A percentile compares a stretch with the other conserved stretches of the same genome.
Conservation (phyloP, 208 protist genomes). For the Entamoeba dispar region DNA sequence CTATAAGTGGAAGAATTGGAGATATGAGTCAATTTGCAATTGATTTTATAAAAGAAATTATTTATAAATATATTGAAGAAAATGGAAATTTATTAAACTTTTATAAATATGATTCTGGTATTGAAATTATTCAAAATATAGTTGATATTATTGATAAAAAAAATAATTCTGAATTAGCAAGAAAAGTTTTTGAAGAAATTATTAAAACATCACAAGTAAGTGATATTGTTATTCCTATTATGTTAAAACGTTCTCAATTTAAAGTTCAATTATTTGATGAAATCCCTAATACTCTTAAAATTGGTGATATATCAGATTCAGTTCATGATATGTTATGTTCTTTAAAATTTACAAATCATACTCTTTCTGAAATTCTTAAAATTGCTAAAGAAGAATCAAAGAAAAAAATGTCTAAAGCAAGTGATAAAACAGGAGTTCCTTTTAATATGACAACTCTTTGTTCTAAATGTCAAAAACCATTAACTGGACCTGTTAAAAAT, state of each 20-base stretch:
- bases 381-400: neutral
- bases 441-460: neutral
- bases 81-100: neutral
- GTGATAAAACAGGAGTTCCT: neutral
- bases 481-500: neutral
- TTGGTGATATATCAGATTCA: neutral
- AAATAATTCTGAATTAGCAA: neutral
- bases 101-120: neutral
- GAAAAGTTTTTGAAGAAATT: neutral
- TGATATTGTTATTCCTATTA: neutral
- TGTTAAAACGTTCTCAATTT: neutral
- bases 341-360: neutral
- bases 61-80: neutral
- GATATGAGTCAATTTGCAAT: neutral
- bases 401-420: neutral
- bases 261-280: neutral
- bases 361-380: neutral
- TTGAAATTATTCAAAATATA: neutral
- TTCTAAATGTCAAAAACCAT: neutral
- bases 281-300: neutral
- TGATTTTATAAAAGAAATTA: neutral
- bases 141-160: neutral
- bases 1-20: neutral
- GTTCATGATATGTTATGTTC: neutral
- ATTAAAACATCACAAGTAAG: neutral